phyloP scores from a whole-genome alignment of 164 flowering plant genomes.

The Malania oleifera region DNA sequence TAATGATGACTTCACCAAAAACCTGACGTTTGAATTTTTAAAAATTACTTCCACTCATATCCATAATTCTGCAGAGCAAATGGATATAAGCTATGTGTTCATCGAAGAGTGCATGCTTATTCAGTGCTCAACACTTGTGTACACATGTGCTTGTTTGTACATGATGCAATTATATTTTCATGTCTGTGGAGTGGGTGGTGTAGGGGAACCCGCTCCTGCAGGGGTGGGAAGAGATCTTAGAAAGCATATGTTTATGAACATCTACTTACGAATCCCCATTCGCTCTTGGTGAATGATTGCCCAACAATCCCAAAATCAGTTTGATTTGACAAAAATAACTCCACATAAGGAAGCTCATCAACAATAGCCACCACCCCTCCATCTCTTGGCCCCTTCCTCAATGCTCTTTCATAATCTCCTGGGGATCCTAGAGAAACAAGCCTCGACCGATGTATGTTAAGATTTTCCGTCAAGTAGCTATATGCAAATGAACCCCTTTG shows the following conservation, averaged over 20 bases:
- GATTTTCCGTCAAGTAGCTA: constrained; percentile 42
- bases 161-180: no score
- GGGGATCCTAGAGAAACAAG: constrained; percentile 40
- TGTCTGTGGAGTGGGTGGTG: no score
- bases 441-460: constrained; percentile 43
- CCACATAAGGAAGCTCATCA: constrained; percentile 77
- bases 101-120: not conserved
- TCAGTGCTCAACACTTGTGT: not conserved
- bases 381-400: constrained; percentile 41
- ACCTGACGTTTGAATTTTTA: no score
- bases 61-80: not conserved
- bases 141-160: not conserved
- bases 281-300: constrained; percentile 57
- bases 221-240: no score
- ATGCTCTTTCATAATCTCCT: constrained; percentile 56
- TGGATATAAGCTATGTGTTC: no score
- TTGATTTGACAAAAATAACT: constrained; percentile 47
- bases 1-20: no score
- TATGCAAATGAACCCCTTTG: constrained; percentile 75
- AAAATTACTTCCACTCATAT: no score
- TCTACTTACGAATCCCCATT: constrained; percentile 93
- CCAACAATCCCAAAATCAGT: constrained; percentile 57
- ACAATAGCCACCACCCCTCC: constrained; percentile 81
- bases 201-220: no score
- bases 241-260: not conserved